Evolutionary conservation across 352 stramenopile species (phyloP), one percentile per base, ranked within the genome.

Genomic region (Phytopythium chamaehyphon): DNA sequence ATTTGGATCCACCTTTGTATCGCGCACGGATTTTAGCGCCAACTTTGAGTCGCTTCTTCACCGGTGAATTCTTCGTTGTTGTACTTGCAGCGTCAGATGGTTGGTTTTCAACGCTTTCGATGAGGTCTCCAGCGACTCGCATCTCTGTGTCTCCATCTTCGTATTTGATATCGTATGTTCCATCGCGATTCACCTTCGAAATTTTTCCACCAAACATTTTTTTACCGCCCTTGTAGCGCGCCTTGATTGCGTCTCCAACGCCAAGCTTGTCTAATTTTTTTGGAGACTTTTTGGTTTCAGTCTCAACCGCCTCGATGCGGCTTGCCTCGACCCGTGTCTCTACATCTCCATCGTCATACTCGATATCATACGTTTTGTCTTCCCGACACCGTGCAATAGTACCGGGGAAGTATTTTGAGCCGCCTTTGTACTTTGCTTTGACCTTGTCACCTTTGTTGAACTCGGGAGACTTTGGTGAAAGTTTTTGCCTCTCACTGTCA

Each of bases 151-250:
- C 75, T 18, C 71, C 74, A 40, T 90, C 73, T 3, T 88, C 76
- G 39, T 84, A 91, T 15, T 63, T 47, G 47, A 95, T 56, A 44
- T 93, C 83, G 44, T 77, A 92, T 3, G 78, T 90, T 9, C 69
- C 73, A 45, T 94, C 76, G 1, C 44, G 57, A 44, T 69, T 54
- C 2, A 69, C 67, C 6, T 65, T 51, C 3, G 44, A 56, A n/a
- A 93, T 83, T 59, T 69, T 69, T 22, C 76, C 79, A 19, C 44
- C 12, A 38, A 73, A 92, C 1, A 66, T 57, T 24, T 73, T 71
- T 5, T 53, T 37, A 26, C 68, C 66, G 28, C 67, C 66, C 40
- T 78, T 79, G 52, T 78, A 88, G 4, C 58, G 51, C 1, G 68
- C 68, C 28, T 73, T 72, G 18, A 75, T 39, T 3, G 39, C 37